phyloP scores from a whole-genome alignment of 169 alveolate genomes.

The Eimeria praecox region DNA sequence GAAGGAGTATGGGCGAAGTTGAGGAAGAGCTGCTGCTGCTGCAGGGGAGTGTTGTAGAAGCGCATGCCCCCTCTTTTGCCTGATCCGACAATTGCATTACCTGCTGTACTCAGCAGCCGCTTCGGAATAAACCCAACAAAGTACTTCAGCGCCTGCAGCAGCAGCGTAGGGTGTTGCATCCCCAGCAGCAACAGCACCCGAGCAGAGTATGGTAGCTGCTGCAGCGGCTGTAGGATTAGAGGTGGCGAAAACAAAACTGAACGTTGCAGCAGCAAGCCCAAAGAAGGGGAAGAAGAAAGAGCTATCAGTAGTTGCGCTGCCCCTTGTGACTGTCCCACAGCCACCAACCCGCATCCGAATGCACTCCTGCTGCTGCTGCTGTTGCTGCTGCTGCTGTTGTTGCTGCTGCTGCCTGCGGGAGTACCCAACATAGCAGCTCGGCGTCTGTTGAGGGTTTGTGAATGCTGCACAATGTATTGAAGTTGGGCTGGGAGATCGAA shows the following conservation, averaged over 20 bases:
- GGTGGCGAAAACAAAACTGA: slow-evolving; percentile 78
- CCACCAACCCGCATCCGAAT: slow-evolving; percentile 54
- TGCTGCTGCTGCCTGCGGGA: neutral
- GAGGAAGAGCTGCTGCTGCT: slow-evolving; percentile 68
- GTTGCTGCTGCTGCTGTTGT: slow-evolving; percentile 11
- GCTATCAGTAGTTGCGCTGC: slow-evolving; percentile 79
- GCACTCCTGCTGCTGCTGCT: slow-evolving; percentile 55
- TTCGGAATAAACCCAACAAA: slow-evolving; percentile 59
- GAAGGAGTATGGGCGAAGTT: slow-evolving; percentile 78
- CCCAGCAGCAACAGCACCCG: slow-evolving; percentile 67
- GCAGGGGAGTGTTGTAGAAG: slow-evolving; percentile 71
- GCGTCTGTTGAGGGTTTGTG: neutral
- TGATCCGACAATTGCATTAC: slow-evolving; percentile 65
- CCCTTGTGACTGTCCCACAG: slow-evolving; percentile 81
- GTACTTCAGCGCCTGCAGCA: slow-evolving; percentile 32
- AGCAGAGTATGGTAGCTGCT: slow-evolving; percentile 68
- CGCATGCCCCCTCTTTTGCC: slow-evolving; percentile 58
- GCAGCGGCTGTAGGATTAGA: slow-evolving; percentile 70
- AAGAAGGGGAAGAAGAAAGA: slow-evolving; percentile 28
- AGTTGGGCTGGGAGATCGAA: slow-evolving; percentile 76
- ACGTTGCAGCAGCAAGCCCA: slow-evolving; percentile 24
- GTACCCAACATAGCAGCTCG: slow-evolving; percentile 18
- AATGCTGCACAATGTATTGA: slow-evolving; percentile 30
- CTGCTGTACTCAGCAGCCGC: slow-evolving; percentile 60
- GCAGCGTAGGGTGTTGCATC: slow-evolving; percentile 37